These are phyloP conservation scores for Borovskyia barvae DNA, from an alignment of 208 protist genomes.

Conservation along the genomic window DNA sequence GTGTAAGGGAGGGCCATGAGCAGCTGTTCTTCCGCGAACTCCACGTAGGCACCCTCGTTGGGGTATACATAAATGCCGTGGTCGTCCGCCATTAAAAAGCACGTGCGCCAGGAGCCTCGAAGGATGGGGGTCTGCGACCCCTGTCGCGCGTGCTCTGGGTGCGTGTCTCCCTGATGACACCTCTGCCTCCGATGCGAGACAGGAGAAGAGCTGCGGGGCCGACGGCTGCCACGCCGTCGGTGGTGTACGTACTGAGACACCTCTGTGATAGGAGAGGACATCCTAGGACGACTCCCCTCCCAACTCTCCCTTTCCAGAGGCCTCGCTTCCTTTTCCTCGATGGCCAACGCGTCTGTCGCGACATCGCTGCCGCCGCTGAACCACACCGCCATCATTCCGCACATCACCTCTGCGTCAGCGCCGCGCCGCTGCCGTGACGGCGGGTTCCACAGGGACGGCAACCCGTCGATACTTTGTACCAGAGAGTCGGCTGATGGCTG, in stretches of 20 bases:
- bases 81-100: conserved; percentile 53
- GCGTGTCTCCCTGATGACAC: no score
- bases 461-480: conserved; percentile 5
- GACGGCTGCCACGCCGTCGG: not conserved
- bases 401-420: conserved; percentile 7
- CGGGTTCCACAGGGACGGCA: conserved; percentile 23
- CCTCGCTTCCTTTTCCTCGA: not conserved
- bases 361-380: conserved; percentile 7
- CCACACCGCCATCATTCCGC: conserved; percentile 11
- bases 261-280: no score
- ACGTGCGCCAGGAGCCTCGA: conserved; percentile 24
- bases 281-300: no score
- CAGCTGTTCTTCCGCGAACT: conserved; percentile 30
- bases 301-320: not conserved
- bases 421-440: conserved; percentile 8
- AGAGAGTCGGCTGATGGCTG: no score
- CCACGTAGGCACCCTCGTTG: conserved; percentile 34
- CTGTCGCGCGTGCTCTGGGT: no score
- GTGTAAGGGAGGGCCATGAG: conserved; percentile 36
- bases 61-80: conserved; percentile 30
- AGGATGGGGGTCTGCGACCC: not conserved
- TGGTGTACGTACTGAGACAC: no score
- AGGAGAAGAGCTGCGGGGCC: not conserved
- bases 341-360: not conserved
- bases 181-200: not conserved